These are phyloP conservation scores for Lathyrus tuberosus DNA, from an alignment of 306 rosid genomes.

Conservation along the genomic window DNA sequence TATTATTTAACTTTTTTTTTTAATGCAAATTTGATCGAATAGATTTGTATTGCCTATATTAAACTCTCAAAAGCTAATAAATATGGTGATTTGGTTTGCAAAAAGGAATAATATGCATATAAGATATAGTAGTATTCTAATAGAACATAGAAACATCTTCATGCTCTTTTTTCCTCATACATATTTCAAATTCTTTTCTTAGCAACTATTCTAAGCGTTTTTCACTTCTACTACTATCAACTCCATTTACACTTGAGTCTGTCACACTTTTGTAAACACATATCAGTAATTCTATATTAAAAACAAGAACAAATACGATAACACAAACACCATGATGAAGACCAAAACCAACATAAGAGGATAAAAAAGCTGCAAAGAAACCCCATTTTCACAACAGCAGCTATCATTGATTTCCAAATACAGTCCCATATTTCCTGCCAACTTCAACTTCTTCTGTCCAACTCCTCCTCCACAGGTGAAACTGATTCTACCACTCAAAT, in stretches of 20 bases:
- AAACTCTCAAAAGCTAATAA: too few relatives aligned
- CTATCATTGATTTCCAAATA: constrained; percentile 44
- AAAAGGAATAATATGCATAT: not conserved
- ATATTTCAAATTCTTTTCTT: too few relatives aligned
- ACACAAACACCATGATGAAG: not conserved
- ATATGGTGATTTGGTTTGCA: not conserved
- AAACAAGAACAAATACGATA: not conserved
- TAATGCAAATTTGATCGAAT: too few relatives aligned
- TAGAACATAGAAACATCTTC: not conserved
- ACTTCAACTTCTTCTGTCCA: constrained; percentile 51
- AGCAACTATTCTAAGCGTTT: not conserved
- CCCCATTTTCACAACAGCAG: constrained; percentile 20
- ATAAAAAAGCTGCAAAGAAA: constrained; percentile 45
- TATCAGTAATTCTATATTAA: not conserved
- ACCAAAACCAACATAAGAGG: constrained; percentile 28
- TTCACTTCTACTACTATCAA: not conserved
- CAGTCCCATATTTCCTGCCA: constrained; percentile 64
- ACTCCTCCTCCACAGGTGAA: constrained; percentile 32
- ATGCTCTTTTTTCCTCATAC: not conserved
- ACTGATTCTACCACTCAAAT: constrained; percentile 62
- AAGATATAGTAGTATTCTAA: not conserved
- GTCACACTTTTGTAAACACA: constrained; percentile 1
- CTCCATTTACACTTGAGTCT: constrained; percentile 19
- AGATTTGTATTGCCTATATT: too few relatives aligned
- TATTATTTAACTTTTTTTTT: too few relatives aligned